phyloP scores from a whole-genome alignment of 495 filamentous ascomycete species.

The Venustampulla echinocandica region DNA sequence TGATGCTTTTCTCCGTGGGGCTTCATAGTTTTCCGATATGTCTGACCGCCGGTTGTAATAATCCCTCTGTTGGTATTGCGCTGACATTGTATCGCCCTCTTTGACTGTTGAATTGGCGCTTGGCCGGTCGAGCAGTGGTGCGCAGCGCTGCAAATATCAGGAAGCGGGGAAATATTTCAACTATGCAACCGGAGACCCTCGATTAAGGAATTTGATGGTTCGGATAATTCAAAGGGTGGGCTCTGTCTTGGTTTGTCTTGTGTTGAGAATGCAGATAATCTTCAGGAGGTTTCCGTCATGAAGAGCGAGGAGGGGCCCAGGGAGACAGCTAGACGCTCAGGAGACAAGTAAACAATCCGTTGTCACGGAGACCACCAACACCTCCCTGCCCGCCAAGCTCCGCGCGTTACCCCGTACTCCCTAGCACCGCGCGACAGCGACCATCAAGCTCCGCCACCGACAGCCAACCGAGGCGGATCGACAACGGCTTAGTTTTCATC shows the following conservation, averaged over 20 bases:
- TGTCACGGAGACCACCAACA: no score
- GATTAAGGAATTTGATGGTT: neutral
- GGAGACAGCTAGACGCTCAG: no score
- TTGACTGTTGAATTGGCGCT: neutral
- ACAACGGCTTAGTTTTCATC: no score
- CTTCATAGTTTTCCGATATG: slow-evolving; percentile 35
- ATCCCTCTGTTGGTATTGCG: slow-evolving; percentile 41
- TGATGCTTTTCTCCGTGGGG: slow-evolving; percentile 41
- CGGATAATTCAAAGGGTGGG: no score
- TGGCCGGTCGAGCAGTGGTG: neutral
- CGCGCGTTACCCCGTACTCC: no score
- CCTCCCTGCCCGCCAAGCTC: no score
- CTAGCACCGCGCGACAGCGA: no score
- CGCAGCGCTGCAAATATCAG: neutral
- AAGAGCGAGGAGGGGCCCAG: no score
- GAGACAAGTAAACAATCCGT: no score
- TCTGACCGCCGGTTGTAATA: slow-evolving; percentile 41
- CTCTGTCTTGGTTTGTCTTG: neutral
- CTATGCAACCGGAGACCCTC: neutral
- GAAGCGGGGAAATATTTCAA: neutral
- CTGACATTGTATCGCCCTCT: slow-evolving; percentile 32
- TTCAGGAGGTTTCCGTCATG: slow-evolving; percentile 3
- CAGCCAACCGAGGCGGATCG: neutral
- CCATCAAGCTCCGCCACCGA: no score
- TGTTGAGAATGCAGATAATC: slow-evolving; percentile 1